Evolutionary conservation across 805 yeast genomes (phyloP).

Genomic region (Wickerhamomyces canadensis): DNA sequence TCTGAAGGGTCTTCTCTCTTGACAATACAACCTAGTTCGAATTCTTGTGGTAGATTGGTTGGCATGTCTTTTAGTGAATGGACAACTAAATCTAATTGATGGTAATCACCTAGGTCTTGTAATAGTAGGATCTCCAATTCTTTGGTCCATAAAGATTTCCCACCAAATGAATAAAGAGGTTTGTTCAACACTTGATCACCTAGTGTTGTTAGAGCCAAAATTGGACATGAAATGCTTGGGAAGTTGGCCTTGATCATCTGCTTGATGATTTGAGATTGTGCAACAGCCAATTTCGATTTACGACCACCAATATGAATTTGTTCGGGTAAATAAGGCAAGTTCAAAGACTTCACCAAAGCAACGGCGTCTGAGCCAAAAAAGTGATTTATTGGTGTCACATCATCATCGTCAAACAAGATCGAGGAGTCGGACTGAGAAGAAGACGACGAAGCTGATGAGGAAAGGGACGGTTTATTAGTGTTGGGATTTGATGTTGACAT

Average conservation of each 20-base stretch:
- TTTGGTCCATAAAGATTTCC: conserved; percentile 94
- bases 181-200: conserved; percentile 85
- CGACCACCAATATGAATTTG: conserved; percentile 71
- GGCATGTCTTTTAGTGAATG: conserved; percentile 95
- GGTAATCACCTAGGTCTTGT: conserved; percentile 53
- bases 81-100: conserved; percentile 80
- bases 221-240: conserved; percentile 66
- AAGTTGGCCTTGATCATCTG: conserved; percentile 49
- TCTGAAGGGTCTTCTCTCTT: conserved; percentile 91
- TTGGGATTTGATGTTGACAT: conserved; percentile 11
- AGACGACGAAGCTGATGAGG: no score
- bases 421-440: conserved; percentile 16
- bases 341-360: conserved; percentile 7
- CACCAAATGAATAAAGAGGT: conserved; percentile 93
- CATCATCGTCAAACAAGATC: conserved; percentile 18
- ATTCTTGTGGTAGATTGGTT: conserved; percentile 82
- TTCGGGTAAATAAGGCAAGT: conserved; percentile 22
- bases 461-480: conserved; percentile 4
- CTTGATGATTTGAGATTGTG: conserved; percentile 75
- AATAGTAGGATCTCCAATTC: conserved; percentile 80
- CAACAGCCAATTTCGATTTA: conserved; percentile 79
- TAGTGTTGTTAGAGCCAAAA: conserved; percentile 74
- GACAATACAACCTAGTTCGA: conserved; percentile 81
- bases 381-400: conserved; percentile 1
- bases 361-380: conserved; percentile 1